These are phyloP conservation scores for Talaromyces sp. DNA, from an alignment of 2,329 filamentous ascomycete genomes.

Conservation along the genomic window DNA sequence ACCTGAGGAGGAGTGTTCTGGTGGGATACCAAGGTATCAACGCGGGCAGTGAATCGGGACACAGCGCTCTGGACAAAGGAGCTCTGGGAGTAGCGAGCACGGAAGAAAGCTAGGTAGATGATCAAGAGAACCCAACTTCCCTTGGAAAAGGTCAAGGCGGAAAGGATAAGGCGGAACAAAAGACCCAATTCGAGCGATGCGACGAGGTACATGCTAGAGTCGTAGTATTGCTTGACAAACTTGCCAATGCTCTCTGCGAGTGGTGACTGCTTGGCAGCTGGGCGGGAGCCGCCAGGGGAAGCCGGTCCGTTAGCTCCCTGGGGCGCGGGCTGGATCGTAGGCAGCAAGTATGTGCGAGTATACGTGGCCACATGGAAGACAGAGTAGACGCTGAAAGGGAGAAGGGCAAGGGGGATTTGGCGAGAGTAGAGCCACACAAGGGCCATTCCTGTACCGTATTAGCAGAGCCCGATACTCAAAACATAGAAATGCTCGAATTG, in stretches of 20 bases:
- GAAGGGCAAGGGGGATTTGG: slow-evolving; percentile 83
- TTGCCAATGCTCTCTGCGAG: slow-evolving; percentile 78
- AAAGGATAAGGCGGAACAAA: slow-evolving; percentile 76
- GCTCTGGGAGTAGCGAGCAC: slow-evolving; percentile 85
- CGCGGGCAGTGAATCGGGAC: slow-evolving; percentile 65
- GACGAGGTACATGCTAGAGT: slow-evolving; percentile 90
- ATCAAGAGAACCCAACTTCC: slow-evolving; percentile 84
- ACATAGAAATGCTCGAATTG: not conserved
- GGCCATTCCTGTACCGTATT: slow-evolving; percentile 69
- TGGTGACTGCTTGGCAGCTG: slow-evolving; percentile 53
- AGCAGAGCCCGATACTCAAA: slow-evolving; percentile 16
- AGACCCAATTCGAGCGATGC: slow-evolving; percentile 82
- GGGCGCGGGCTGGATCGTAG: slow-evolving; percentile 68
- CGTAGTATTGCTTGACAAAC: slow-evolving; percentile 98
- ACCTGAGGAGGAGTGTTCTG: slow-evolving; percentile 81
- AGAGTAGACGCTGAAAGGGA: slow-evolving; percentile 95
- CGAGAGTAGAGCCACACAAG: slow-evolving; percentile 90
- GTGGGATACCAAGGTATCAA: slow-evolving; percentile 78
- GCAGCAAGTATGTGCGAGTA: slow-evolving; percentile 87
- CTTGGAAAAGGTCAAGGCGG: slow-evolving; percentile 81
- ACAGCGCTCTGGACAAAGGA: slow-evolving; percentile 85
- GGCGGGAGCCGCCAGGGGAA: slow-evolving; percentile 52
- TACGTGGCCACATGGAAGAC: slow-evolving; percentile 98
- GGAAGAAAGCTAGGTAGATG: slow-evolving; percentile 88
- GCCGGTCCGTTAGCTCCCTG: slow-evolving; percentile 49